A percentile compares a stretch with the other conserved stretches of the same genome.
These are phyloP conservation scores for Solanum pimpinellifolium DNA, from an alignment of 257 asterid species.

Conservation along the genomic window DNA sequence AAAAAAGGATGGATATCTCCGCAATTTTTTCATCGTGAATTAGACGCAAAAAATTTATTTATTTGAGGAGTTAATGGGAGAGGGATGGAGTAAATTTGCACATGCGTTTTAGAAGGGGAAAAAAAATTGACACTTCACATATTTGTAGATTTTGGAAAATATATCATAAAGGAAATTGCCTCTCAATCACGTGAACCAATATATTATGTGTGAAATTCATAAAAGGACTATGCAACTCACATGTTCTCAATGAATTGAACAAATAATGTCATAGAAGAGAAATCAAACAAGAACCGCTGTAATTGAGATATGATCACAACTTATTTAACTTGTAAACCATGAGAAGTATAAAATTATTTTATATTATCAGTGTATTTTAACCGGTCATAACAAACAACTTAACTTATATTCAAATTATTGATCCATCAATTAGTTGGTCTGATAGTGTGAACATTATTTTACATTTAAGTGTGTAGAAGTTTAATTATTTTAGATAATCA, in stretches of 20 bases:
- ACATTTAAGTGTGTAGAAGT: not conserved
- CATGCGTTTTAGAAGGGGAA: not conserved
- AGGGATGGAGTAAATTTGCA: not conserved
- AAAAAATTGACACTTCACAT: not conserved
- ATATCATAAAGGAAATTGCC: not conserved
- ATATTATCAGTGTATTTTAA: too few species aligned
- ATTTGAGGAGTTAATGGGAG: not conserved
- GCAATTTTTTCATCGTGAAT: rapidly evolving
- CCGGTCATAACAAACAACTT: too few species aligned
- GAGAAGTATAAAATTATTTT: too few species aligned
- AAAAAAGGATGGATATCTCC: not conserved
- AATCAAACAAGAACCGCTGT: not conserved
- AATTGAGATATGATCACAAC: not conserved
- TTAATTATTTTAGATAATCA: not conserved
- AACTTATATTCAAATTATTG: too few species aligned
- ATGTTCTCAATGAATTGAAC: not conserved
- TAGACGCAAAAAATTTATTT: not conserved
- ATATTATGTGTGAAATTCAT: not conserved
- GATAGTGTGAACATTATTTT: not conserved
- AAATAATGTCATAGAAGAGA: not conserved
- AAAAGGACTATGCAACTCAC: not conserved
- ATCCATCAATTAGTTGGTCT: not conserved
- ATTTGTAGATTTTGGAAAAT: not conserved
- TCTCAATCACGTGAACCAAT: not conserved
- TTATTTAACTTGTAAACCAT: not conserved